Percentiles rank a stretch among this genome's conserved stretches.
Conservation (phyloP, 1,139 yeast genomes). For the Meyerozyma athensensis region DNA sequence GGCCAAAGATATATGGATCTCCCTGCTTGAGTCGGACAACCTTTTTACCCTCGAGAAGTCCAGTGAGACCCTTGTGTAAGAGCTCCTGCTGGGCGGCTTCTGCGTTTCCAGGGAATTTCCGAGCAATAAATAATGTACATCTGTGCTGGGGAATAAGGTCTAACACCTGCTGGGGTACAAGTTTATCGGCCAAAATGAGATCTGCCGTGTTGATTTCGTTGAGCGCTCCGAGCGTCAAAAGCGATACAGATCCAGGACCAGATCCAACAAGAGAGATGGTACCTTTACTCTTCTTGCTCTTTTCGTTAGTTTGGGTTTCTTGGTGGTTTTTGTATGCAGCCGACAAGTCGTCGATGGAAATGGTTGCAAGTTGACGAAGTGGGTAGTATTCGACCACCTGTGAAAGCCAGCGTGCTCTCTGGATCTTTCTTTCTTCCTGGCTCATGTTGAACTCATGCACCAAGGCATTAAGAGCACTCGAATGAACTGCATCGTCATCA, state of each 20-base stretch:
- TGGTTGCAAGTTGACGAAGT: slow-evolving; percentile 50
- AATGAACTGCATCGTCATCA: slow-evolving; percentile 69
- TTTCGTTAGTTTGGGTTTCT: slow-evolving; percentile 5
- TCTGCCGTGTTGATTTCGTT: slow-evolving; percentile 81
- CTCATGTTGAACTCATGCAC: slow-evolving; percentile 58
- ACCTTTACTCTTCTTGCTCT: slow-evolving; percentile 57
- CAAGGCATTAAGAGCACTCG: slow-evolving; percentile 53
- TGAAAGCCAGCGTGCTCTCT: slow-evolving; percentile 77
- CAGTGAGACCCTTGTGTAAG: slow-evolving; percentile 62
- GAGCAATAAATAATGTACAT: slow-evolving; percentile 78
- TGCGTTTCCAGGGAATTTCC: slow-evolving; percentile 96
- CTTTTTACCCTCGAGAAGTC: slow-evolving; percentile 58
- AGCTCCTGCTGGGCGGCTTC: slow-evolving; percentile 89
- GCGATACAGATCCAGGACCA: slow-evolving; percentile 87
- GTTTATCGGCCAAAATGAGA: slow-evolving; percentile 79
- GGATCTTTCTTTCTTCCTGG: slow-evolving; percentile 47
- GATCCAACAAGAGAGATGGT: slow-evolving; percentile 79
- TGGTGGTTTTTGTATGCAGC: slow-evolving; percentile 25
- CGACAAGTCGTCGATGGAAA: slow-evolving; percentile 56
- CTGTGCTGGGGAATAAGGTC: slow-evolving; percentile 66
- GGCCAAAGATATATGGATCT: slow-evolving; percentile 93
- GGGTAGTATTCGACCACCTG: slow-evolving; percentile 94
- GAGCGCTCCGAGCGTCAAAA: slow-evolving; percentile 81
- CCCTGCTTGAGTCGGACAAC: slow-evolving; percentile 95
- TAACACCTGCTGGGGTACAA: slow-evolving; percentile 85